Evolutionary conservation across 1,284 basidiomycete genomes (phyloP), one percentile per base, ranked within the genome.

Genomic region (Tylopilus sp.): DNA sequence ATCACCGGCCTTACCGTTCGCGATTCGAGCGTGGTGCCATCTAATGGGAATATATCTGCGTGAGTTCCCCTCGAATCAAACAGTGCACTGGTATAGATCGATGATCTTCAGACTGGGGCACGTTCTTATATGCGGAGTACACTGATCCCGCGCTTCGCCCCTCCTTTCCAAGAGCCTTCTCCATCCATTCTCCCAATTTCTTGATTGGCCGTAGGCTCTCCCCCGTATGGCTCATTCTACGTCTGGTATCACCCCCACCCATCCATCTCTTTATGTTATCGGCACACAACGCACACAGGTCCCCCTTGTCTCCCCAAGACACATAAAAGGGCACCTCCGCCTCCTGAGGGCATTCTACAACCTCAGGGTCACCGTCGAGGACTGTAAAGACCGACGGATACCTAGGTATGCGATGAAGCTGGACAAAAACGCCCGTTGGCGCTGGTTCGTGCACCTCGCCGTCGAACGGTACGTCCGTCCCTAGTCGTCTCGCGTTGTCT

Each of bases 391-490:
- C 33, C 42, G 38, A 18, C 49, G 65, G 13, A 60, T 65, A 44
- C 63, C 63, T 2, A 40, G 21, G 3, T 62, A 60, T 4, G 64
- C 53, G 7, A 40, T 28, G 42, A 55, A 42, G 33, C 65, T 65
- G 64, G 52, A 59, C 34, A 65, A 46, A 16, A 52, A 48, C 0
- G n/a, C 48, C 2, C 63, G 63, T 21, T 69, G 66, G 63, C 46
- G 52, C 2, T 65, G 63, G 63, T 65, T 65, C 44, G 45, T 69
- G 21, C 49, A 64, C 29, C 54, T 69, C 12, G 63, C 63, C 7
- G 55, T 65, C 10, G 62, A 69, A 26, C 61, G 63, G 63, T 68
- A 34, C 4, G 51, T 15, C 12, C 15, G 4, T 11, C n/a, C 19
- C 3, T 10, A 26, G 16, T 19, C 15, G 8, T 18, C 4, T 2